Evolutionary conservation across 2,329 filamentous ascomycete genomes (phyloP).

Genomic region (Monilinia aucupariae): DNA sequence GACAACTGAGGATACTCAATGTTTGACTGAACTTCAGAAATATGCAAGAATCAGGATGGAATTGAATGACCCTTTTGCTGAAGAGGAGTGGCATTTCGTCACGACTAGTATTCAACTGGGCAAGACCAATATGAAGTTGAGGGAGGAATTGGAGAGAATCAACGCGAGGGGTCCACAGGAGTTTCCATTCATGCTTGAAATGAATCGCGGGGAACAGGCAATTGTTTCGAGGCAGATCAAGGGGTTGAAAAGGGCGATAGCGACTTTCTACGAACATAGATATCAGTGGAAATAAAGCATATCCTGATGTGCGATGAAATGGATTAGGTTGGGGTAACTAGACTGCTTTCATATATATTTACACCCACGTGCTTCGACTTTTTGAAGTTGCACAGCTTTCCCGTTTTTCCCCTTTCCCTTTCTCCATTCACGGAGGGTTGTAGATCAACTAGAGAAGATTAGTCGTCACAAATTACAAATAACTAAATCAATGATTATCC

Average conservation of each 20-base stretch:
- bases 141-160: background rate
- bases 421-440: background rate
- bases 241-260: background rate
- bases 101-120: background rate
- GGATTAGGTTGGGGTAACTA: background rate
- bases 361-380: background rate
- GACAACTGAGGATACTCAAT: background rate
- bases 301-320: background rate
- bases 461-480: background rate
- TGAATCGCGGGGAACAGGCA: background rate
- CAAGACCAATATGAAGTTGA: background rate
- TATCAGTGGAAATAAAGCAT: background rate
- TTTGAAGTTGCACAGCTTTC: background rate
- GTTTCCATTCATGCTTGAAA: background rate
- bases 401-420: background rate
- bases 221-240: background rate
- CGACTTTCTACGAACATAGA: background rate
- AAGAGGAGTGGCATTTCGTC: background rate
- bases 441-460: background rate
- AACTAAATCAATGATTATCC: background rate
- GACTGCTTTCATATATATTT: background rate
- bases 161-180: background rate
- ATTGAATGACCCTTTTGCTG: background rate
- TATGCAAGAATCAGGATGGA: background rate
- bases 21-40: background rate